Conservation (phyloP, 2,329 filamentous ascomycete species). For the Colletotrichum sublineola region DNA sequence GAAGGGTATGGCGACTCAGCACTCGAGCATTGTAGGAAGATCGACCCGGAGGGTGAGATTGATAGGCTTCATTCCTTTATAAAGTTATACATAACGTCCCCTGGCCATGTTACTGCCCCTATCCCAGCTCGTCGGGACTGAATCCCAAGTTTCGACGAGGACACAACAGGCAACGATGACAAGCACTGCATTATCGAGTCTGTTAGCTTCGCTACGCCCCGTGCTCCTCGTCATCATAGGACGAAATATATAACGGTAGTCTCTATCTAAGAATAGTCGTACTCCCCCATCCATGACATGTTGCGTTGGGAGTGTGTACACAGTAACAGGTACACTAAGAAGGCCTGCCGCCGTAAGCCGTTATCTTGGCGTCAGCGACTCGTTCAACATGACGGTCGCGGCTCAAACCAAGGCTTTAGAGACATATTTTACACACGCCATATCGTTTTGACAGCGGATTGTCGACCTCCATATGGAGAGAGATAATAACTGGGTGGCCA, state of each 20-base stretch:
- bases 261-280: neutral
- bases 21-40: neutral
- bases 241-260: neutral
- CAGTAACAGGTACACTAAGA: neutral
- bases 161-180: neutral
- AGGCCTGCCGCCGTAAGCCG: neutral
- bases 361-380: neutral
- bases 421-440: neutral
- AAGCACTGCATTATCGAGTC: neutral
- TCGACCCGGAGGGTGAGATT: no score
- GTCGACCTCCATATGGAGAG: neutral
- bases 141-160: neutral
- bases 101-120: neutral
- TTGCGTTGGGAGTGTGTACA: neutral
- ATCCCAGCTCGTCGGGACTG: neutral
- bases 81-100: neutral
- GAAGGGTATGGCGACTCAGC: neutral
- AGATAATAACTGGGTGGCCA: neutral
- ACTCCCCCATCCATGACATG: neutral
- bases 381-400: neutral
- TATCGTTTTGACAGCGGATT: neutral
- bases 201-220: neutral
- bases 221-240: neutral
- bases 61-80: neutral
- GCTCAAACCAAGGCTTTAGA: neutral